Percentiles rank a stretch among this genome's conserved stretches.
Evolutionary conservation across 306 rosid species (phyloP).

Genomic region (Pueraria montana): DNA sequence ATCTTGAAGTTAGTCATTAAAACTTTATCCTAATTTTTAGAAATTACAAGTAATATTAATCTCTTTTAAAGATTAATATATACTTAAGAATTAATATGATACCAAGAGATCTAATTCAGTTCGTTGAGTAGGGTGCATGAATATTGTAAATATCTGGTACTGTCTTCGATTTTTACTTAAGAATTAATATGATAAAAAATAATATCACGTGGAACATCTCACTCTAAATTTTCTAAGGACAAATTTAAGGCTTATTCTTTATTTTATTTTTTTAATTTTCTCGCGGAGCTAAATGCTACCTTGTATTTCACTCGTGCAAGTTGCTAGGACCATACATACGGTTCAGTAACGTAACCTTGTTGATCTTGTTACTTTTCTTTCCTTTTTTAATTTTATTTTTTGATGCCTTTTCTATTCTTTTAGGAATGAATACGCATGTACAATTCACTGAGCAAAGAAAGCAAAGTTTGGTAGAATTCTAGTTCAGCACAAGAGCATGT

Average conservation of each 20-base stretch:
- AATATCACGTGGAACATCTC: too few relatives aligned
- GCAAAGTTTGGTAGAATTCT: conserved; percentile 21
- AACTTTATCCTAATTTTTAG: too few relatives aligned
- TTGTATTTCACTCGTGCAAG: conserved; percentile 54
- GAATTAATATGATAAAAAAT: too few relatives aligned
- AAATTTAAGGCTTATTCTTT: background rate
- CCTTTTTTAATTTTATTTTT: background rate
- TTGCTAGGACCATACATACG: conserved; percentile 52
- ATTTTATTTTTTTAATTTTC: background rate
- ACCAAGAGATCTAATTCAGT: too few relatives aligned
- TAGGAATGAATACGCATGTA: conserved; percentile 40
- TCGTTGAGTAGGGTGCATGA: too few relatives aligned
- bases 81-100: too few relatives aligned
- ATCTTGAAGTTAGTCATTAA: too few relatives aligned
- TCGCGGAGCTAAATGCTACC: background rate
- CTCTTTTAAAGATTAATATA: too few relatives aligned
- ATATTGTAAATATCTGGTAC: too few relatives aligned
- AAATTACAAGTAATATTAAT: too few relatives aligned
- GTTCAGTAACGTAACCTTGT: conserved; percentile 32
- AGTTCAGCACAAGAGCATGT: conserved; percentile 35
- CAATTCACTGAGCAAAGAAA: conserved; percentile 29
- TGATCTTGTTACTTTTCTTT: background rate
- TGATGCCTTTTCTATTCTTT: conserved; percentile 5
- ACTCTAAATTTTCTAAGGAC: too few relatives aligned
- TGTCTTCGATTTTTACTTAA: too few relatives aligned